Percentiles rank a stretch among this genome's conserved stretches.
phyloP scores from a whole-genome alignment of 164 flowering plant species.

The Vitis rupestris region DNA sequence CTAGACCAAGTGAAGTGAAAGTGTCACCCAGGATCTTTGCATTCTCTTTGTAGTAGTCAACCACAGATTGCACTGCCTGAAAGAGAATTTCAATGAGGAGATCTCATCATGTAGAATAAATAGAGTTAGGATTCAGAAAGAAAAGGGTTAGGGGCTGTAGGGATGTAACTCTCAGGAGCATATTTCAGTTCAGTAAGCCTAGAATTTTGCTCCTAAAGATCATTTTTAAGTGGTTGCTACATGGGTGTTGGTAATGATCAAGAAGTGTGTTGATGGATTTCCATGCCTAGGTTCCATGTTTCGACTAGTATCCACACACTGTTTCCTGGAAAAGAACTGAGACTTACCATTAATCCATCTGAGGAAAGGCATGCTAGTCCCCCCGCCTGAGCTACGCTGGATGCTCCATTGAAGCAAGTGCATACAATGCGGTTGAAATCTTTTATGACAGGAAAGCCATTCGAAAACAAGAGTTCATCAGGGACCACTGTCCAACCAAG shows the following conservation, averaged over 20 bases:
- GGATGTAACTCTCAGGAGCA: background rate
- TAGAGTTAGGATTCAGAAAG: background rate
- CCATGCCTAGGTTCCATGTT: no score
- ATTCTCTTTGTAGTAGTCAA: slow-evolving; percentile 73
- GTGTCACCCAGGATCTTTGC: slow-evolving; percentile 56
- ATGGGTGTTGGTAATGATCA: no score
- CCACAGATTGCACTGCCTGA: slow-evolving; percentile 46
- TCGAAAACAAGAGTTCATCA: slow-evolving; percentile 49
- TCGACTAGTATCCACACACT: no score
- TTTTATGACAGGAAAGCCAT: slow-evolving; percentile 61
- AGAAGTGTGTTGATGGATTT: no score
- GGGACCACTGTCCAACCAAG: slow-evolving; percentile 86
- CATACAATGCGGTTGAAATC: slow-evolving; percentile 62
- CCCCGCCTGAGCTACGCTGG: slow-evolving; percentile 71
- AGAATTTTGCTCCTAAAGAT: background rate
- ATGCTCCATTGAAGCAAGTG: slow-evolving; percentile 78
- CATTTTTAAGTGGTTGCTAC: no score
- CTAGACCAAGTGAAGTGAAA: slow-evolving; percentile 54
- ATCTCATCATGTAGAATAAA: background rate
- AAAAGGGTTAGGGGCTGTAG: background rate
- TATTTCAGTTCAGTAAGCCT: no score
- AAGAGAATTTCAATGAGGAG: slow-evolving; percentile 1
- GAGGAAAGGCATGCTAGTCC: slow-evolving; percentile 71
- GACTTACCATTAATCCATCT: slow-evolving; percentile 52
- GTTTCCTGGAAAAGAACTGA: no score